Evolutionary conservation across 148 eudicot species (phyloP).

Genomic region (Simmondsia chinensis): DNA sequence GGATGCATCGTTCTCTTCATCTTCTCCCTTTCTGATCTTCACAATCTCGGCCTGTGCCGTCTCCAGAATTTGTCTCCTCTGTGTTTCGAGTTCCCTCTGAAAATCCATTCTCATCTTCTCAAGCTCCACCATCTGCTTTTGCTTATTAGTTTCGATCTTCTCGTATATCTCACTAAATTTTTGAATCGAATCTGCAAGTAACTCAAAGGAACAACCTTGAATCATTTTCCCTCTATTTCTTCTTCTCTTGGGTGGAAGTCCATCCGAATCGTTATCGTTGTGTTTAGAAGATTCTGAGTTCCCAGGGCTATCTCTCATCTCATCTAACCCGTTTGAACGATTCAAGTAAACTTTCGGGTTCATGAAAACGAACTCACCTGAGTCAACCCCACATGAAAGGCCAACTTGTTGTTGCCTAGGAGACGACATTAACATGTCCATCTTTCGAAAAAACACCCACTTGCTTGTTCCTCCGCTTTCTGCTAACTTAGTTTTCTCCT

Average conservation of each 20-base stretch:
- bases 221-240: constrained; percentile 13
- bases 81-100: constrained; percentile 53
- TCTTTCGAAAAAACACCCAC: constrained; percentile 63
- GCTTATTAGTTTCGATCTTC: constrained; percentile 44
- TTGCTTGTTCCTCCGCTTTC: constrained; percentile 21
- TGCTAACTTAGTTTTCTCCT: constrained; percentile 35
- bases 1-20: constrained; percentile 44
- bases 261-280: constrained; percentile 33
- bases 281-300: constrained; percentile 30
- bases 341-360: constrained; percentile 38
- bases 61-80: constrained; percentile 58
- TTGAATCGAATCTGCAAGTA: constrained; percentile 68
- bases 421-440: constrained; percentile 53
- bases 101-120: constrained; percentile 77
- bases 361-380: constrained; percentile 45
- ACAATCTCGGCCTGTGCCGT: constrained; percentile 55
- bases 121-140: constrained; percentile 49
- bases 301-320: constrained; percentile 52
- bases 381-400: constrained; percentile 54
- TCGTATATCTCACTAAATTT: constrained; percentile 57
- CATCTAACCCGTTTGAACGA: constrained; percentile 49
- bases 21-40: constrained; percentile 36
- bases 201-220: constrained; percentile 25
- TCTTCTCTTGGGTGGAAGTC: constrained; percentile 38
- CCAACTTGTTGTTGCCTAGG: constrained; percentile 33